A percentile compares a stretch with the other conserved stretches of the same genome.
phyloP scores from a whole-genome alignment of 169 alveolate genomes.

The Cryptosporidium ryanae region DNA sequence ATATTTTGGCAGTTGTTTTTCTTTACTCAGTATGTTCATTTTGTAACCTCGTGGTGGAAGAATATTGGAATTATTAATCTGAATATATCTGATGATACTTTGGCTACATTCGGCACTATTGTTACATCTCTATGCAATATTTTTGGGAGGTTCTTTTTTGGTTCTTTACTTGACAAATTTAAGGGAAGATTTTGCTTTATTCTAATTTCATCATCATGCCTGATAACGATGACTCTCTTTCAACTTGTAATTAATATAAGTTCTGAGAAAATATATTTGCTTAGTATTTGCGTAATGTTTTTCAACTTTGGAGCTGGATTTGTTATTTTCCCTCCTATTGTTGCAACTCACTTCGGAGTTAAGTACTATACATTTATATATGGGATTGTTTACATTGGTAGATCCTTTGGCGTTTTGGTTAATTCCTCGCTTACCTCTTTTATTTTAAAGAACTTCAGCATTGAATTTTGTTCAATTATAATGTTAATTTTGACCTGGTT shows the following conservation, averaged over 20 bases:
- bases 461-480: conserved; percentile 6
- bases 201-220: conserved; percentile 28
- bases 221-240: conserved; percentile 15
- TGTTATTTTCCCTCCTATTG: conserved; percentile 66
- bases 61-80: conserved; percentile 50
- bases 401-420: conserved; percentile 48
- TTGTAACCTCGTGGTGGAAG: conserved; percentile 72
- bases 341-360: conserved; percentile 52
- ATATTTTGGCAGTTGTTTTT: conserved; percentile 55
- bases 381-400: conserved; percentile 66
- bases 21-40: conserved; percentile 66
- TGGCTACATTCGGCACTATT: conserved; percentile 54
- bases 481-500: background rate
- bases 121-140: conserved; percentile 44
- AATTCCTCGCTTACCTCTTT: conserved; percentile 33
- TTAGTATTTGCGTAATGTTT: conserved; percentile 35
- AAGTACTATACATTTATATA: conserved; percentile 43
- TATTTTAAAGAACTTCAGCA: background rate
- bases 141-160: conserved; percentile 51
- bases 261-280: conserved; percentile 4
- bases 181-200: conserved; percentile 55
- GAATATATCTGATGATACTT: conserved; percentile 38
- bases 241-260: conserved; percentile 11
- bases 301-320: conserved; percentile 67
- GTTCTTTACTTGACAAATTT: conserved; percentile 42